Conservation (phyloP, 805 yeast species). For the Barnettozyma pratensis region DNA sequence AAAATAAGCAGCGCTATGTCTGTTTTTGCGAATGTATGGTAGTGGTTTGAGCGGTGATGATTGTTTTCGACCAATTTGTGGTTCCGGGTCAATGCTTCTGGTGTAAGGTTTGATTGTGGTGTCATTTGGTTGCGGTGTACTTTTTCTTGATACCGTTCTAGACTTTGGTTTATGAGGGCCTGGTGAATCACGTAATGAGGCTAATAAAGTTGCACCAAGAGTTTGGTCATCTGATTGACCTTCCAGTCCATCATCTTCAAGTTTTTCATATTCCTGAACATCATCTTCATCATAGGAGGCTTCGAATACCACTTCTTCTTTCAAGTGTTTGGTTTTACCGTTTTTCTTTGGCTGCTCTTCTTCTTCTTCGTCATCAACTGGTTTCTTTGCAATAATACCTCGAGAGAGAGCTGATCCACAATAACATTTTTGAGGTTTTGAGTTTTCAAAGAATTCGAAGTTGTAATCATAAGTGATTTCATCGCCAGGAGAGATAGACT, state of each 20-base stretch:
- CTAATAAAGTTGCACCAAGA: too few species aligned
- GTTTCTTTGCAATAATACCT: constrained; percentile 32
- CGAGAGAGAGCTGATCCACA: constrained; percentile 39
- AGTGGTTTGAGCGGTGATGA: background rate
- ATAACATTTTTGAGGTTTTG: constrained; percentile 38
- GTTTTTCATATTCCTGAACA: background rate
- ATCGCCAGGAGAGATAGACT: constrained; percentile 33
- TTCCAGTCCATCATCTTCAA: too few species aligned
- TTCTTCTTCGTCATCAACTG: background rate
- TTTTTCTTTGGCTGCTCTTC: background rate
- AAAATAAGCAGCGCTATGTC: background rate
- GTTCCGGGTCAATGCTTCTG: background rate
- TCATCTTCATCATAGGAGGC: background rate
- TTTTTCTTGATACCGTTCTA: too few species aligned
- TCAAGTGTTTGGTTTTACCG: background rate
- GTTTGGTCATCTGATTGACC: too few species aligned
- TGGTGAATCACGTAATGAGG: too few species aligned
- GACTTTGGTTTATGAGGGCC: too few species aligned
- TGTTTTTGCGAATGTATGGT: background rate
- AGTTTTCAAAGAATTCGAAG: constrained; percentile 39
- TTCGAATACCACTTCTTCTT: background rate
- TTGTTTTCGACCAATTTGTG: background rate
- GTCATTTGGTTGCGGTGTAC: too few species aligned
- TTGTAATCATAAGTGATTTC: constrained; percentile 47
- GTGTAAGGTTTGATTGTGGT: background rate